phyloP scores from a whole-genome alignment of 352 stramenopile genomes.

The Phytophthora boehmeriae region DNA sequence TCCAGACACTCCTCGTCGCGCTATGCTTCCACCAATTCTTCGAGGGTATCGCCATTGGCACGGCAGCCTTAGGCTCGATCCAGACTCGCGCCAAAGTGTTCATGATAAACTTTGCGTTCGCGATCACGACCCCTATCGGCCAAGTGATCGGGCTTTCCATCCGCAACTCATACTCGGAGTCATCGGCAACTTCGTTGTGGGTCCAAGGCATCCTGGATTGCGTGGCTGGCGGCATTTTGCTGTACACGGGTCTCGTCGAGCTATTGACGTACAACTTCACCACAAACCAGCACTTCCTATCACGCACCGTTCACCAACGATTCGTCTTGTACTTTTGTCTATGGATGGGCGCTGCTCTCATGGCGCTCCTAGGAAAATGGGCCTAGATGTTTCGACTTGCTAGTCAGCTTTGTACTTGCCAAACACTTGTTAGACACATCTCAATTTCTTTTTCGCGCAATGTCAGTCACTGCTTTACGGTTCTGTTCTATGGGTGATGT shows the following conservation, averaged over 20 bases:
- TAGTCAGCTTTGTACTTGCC: neutral
- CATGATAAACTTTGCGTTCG: constrained; percentile 50
- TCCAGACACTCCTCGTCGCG: constrained; percentile 65
- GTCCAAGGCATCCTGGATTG: constrained; percentile 69
- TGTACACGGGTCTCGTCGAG: constrained; percentile 73
- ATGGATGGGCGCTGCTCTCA: constrained; percentile 52
- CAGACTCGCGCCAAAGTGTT: constrained; percentile 43
- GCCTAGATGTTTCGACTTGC: constrained; percentile 19
- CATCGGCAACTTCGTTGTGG: constrained; percentile 52
- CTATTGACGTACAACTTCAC: constrained; percentile 78
- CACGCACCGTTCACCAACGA: constrained; percentile 23
- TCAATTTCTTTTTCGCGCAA: neutral
- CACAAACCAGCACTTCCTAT: constrained; percentile 60
- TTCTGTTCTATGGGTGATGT: neutral
- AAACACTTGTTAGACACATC: neutral
- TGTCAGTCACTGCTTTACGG: neutral
- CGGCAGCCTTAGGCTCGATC: constrained; percentile 42
- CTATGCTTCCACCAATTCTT: constrained; percentile 84
- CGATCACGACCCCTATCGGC: constrained; percentile 62
- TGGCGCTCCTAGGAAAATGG: constrained; percentile 77
- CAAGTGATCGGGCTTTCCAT: constrained; percentile 64
- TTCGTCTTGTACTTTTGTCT: constrained; percentile 46
- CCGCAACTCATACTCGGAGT: constrained; percentile 55
- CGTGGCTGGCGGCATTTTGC: constrained; percentile 67
- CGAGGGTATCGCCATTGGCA: constrained; percentile 64